Evolutionary conservation across 331 rosid genomes (phyloP), one percentile per base, ranked within the genome.

Genomic region (Ulmus americana): DNA sequence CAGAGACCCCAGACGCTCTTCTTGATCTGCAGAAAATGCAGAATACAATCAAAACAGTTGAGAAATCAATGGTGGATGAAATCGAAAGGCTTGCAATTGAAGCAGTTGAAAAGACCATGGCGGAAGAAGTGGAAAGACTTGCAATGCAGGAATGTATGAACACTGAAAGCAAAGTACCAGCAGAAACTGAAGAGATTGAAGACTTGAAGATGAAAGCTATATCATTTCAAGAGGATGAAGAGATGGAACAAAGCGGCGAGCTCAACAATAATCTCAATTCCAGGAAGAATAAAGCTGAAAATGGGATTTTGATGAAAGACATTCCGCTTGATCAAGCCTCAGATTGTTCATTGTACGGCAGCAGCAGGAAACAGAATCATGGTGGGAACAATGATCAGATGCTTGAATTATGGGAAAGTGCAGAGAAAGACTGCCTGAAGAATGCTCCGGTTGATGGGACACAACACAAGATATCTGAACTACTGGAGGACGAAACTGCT

Each of bases 281-380:
- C 53, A 68, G 70, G 79, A 79, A 60, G 74, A 65, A 59, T 28
- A 85, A 72, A 71, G 76, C 84, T 55, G 85, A 78, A 39, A 76
- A 67, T 35, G 79, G 82, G 72, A 68, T 59, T 41, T 56, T 70
- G 79, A 85, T 86, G 92, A 94, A 87, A 76, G 99, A 94, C 70
- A 90, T 90, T 66, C 84, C 82, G n/a, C 90, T 87, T 18, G 99
- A 90, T 81, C 87, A 75, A 70, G 85, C 70, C 70, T 80, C 88
- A 39, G 86, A 84, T 56, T 70, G 53, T 66, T 70, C 79, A 2
- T 71, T 55, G 43, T 74, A 75, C 39, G 80, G 71, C 65, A 77
- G 76, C 67, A 64, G 81, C 79, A 70, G 75, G 77, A 81, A 80
- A 73, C 73, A 73, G 55, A 75, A 73, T 28, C 35, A 3, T 54